These are phyloP conservation scores for Malus sieversii DNA, from an alignment of 306 rosid genomes.

Conservation along the genomic window DNA sequence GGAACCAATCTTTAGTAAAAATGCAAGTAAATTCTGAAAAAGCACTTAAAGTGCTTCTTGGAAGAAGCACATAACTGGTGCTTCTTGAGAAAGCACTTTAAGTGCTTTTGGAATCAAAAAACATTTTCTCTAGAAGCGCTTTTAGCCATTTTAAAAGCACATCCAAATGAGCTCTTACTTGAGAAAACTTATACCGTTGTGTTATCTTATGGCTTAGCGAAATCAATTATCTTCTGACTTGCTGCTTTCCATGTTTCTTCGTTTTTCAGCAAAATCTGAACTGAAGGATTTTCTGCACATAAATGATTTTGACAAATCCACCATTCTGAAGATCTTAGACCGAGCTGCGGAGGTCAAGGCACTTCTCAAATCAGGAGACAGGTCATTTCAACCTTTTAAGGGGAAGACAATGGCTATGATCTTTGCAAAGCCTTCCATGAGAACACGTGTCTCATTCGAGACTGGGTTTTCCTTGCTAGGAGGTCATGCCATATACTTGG, in stretches of 20 bases:
- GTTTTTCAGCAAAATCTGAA: slow-evolving; percentile 38
- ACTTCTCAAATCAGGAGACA: slow-evolving; percentile 73
- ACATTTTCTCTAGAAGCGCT: no score
- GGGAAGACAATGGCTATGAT: slow-evolving; percentile 98
- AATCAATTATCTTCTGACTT: background rate
- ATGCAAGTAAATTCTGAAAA: no score
- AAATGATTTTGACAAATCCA: slow-evolving; percentile 63
- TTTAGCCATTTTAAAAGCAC: no score
- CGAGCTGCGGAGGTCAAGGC: slow-evolving; percentile 84
- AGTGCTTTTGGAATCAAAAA: no score
- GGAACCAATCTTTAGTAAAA: no score
- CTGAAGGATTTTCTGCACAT: slow-evolving; percentile 80
- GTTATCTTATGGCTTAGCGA: background rate
- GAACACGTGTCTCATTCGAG: slow-evolving; percentile 93
- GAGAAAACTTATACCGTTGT: background rate
- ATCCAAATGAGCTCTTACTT: background rate
- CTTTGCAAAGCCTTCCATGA: slow-evolving; percentile 93
- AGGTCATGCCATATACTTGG: slow-evolving; percentile 87
- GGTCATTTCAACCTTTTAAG: slow-evolving; percentile 66
- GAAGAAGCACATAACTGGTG: no score
- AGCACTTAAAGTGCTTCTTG: no score
- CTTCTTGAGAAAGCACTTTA: no score
- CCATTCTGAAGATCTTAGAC: slow-evolving; percentile 69
- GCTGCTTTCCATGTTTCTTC: background rate
- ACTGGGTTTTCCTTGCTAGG: slow-evolving; percentile 80